Evolutionary conservation across 441 rosid genomes (phyloP), one percentile per base, ranked within the genome.

Genomic region (Dalechampia spathulata): DNA sequence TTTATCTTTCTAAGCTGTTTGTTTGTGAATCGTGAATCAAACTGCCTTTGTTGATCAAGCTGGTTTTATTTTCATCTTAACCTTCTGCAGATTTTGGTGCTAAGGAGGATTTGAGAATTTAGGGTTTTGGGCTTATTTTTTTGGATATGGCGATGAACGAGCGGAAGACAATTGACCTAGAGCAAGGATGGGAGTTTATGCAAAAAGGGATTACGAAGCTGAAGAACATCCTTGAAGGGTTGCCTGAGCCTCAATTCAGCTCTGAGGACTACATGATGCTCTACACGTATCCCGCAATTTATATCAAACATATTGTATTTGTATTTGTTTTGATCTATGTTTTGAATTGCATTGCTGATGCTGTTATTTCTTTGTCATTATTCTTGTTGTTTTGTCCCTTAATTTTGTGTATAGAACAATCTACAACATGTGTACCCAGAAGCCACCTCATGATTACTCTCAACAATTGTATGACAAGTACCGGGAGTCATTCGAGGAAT

Each of bases 141-240:
- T 63, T 43, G 41, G n/a, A 36, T 6, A 80, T 80, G 83, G 63
- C 70, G 15, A 80, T 87, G 91, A 83, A 64, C 27, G 96, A 87
- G 67, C 86, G 87, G 61, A 85, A 83, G 82, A 81, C 72, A 0
- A 83, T 76, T 55, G 88, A 86, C 63, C 75, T 92, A 50, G 95
- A 86, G n/a, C 85, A 83, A 75, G 97, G 99, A 79, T 89, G 97
- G 99, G 88, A 82, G 37, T 80, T 85, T 66, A 83, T 92, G 97
- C 82, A 79, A 64, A 85, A 76, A 56, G 99, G 96, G 47, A 92
- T 87, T 63, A 79, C 71, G 5, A 89, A 86, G 80, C 77, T 92
- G 56, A 86, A 78, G 76, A 79, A 67, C 68, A 78, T 89, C 62
- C 70, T 92, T 11, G 99, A 92, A 72, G 92, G 87, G 9, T 14